Conservation (phyloP, 805 yeast species). For the Lachancea nothofagi region DNA sequence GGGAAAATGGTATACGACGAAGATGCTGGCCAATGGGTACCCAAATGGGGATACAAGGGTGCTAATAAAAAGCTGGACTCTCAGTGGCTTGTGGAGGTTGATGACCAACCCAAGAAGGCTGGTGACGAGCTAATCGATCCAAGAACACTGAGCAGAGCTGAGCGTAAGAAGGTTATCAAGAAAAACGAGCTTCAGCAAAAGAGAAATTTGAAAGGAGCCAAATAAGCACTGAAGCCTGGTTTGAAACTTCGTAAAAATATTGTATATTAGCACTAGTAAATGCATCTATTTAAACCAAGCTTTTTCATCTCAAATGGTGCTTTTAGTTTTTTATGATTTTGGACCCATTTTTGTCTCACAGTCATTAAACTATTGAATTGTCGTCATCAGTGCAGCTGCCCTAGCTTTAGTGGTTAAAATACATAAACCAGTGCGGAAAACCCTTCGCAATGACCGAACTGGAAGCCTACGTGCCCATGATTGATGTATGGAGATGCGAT, state of each 20-base stretch:
- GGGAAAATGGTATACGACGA: constrained; percentile 91
- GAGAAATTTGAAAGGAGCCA: constrained; percentile 48
- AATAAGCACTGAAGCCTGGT: constrained; percentile 24
- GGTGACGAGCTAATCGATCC: constrained; percentile 76
- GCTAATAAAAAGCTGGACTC: constrained; percentile 77
- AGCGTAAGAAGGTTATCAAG: constrained; percentile 78
- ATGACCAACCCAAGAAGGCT: constrained; percentile 59
- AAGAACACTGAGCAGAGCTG: constrained; percentile 71
- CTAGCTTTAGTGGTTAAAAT: background rate
- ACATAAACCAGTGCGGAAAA: too few species aligned
- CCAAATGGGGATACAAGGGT: constrained; percentile 98
- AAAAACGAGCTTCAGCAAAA: constrained; percentile 82
- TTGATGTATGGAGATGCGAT: constrained; percentile 45
- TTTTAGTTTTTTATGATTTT: too few species aligned
- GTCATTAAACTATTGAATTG: background rate
- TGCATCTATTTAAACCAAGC: background rate
- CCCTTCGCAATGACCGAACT: constrained; percentile 10
- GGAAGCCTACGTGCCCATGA: constrained; percentile 50
- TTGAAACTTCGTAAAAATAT: background rate
- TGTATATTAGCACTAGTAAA: constrained; percentile 4
- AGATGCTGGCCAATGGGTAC: constrained; percentile 88
- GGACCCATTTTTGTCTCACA: too few species aligned
- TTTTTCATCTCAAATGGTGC: too few species aligned
- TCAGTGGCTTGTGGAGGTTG: constrained; percentile 96
- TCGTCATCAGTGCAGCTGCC: background rate